phyloP scores from a whole-genome alignment of 2,329 filamentous ascomycete species.

The Beauveria bassiana region DNA sequence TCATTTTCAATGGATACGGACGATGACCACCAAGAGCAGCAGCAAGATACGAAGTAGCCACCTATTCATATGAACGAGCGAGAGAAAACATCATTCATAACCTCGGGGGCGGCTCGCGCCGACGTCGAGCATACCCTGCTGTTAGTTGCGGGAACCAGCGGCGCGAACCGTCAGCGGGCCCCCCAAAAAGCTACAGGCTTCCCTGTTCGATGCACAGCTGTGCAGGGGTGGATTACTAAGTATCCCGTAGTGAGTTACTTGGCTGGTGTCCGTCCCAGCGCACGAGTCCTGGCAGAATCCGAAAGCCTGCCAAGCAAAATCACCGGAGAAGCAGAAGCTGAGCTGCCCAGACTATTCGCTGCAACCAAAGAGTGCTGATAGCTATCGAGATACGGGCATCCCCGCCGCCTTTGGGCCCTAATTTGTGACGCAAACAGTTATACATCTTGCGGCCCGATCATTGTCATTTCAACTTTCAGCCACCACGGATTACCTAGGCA shows the following conservation, averaged over 20 bases:
- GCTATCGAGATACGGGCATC: background rate
- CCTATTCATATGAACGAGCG: too few relatives aligned
- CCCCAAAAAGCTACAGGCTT: background rate
- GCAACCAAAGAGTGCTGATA: background rate
- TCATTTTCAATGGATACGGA: background rate
- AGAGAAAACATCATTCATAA: background rate
- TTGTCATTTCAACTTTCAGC: background rate
- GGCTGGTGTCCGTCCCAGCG: background rate
- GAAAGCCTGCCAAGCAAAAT: background rate
- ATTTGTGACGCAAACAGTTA: background rate
- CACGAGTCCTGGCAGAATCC: background rate
- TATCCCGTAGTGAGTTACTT: too few relatives aligned
- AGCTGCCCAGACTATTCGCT: background rate
- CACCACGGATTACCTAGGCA: background rate
- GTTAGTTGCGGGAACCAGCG: constrained; percentile 9
- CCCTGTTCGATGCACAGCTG: constrained; percentile 5
- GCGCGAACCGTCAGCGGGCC: constrained; percentile 9
- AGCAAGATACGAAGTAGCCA: too few relatives aligned
- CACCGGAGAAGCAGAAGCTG: background rate
- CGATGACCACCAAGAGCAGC: too few relatives aligned
- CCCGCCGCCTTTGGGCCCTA: background rate
- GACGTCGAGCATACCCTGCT: background rate
- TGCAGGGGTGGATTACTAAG: background rate
- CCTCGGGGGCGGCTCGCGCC: background rate
- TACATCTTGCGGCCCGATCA: background rate